Evolutionary conservation across 768 basidiomycete species (phyloP), one percentile per base, ranked within the genome.

Genomic region (Cyathus striatus): DNA sequence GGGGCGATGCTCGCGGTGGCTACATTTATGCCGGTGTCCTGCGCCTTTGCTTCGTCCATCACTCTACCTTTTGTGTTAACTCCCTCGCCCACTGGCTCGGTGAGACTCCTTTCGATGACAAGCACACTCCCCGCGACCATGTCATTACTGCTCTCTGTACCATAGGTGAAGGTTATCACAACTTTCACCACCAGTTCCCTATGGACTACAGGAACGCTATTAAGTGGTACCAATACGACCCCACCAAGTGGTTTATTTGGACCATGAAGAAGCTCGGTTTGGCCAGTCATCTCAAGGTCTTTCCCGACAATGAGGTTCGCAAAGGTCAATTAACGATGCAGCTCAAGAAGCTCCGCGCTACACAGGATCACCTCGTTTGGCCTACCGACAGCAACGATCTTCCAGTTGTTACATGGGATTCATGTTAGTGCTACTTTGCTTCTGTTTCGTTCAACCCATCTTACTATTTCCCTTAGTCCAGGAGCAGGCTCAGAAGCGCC

Each of bases 201-300:
- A 91, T 91, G 88, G 93, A 97, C 63, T 97, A 93, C 70, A 79
- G 93, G 20, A 95, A 95, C 57, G 93, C 93, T 44, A 91, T 95
- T 73, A 90, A 75, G 63, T 91, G 89, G 89, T 89, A 87, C 63
- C 89, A 92, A 58, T 92, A 91, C 56, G 89, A 91, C 58, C 90
- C 90, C 7, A 92, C 90, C 25, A 92, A 92, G 62, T 93, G 90
- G 90, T 88, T 90, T 69, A 93, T 91, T 66, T 75, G 70, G 68
- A 63, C 65, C 9, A 75, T 74, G 65, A 58, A 76, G 43, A 49
- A 66, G 47, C 16, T 90, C 36, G 86, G 88, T 21, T 73, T 86
- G 35, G 84, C 86, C 17, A 75, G 75, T 34, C 83, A 86, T 59
- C 73, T 89, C 48, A 86, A 86, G 70, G 72, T 74, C 36, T 76